These are phyloP conservation scores for Agaricus subrufescens DNA, from an alignment of 768 basidiomycete species.

Conservation along the genomic window DNA sequence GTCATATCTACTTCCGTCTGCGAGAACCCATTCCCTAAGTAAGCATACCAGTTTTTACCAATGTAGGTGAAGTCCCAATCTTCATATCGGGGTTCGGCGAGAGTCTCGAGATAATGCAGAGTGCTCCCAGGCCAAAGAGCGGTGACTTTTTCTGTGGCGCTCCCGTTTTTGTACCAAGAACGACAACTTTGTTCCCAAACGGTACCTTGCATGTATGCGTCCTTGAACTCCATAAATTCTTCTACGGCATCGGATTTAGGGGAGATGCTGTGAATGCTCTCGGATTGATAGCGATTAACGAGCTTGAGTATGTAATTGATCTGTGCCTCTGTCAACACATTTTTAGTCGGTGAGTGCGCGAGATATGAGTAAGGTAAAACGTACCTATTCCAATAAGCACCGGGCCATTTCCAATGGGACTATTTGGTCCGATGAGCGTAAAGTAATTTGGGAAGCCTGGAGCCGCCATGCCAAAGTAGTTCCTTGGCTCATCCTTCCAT, in stretches of 20 bases:
- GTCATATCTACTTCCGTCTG: conserved; percentile 26
- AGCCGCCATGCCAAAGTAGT: conserved; percentile 26
- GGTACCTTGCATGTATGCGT: conserved; percentile 28
- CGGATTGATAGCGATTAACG: conserved; percentile 29
- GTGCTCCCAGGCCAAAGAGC: conserved; percentile 33
- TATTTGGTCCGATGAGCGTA: conserved; percentile 26
- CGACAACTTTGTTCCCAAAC: conserved; percentile 27
- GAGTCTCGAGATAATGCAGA: conserved; percentile 29
- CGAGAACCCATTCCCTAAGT: conserved; percentile 29
- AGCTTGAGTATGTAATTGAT: conserved; percentile 29
- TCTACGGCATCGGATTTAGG: conserved; percentile 29
- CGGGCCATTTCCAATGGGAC: conserved; percentile 30
- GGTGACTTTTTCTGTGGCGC: conserved; percentile 21
- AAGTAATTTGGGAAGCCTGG: conserved; percentile 32
- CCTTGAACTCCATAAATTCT: conserved; percentile 26
- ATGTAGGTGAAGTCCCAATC: conserved; percentile 30
- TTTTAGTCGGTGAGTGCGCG: not conserved
- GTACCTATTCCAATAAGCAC: conserved; percentile 26
- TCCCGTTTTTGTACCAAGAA: conserved; percentile 29
- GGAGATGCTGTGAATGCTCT: conserved; percentile 30
- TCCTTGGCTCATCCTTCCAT: conserved; percentile 26
- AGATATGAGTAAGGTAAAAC: not conserved
- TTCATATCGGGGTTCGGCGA: conserved; percentile 27
- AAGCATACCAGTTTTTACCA: conserved; percentile 27
- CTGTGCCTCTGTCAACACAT: conserved; percentile 20